A percentile compares a stretch with the other conserved stretches of the same genome.
phyloP scores from a whole-genome alignment of 371 early-diverging fungal species.

The Rhizopus arrhizus region DNA sequence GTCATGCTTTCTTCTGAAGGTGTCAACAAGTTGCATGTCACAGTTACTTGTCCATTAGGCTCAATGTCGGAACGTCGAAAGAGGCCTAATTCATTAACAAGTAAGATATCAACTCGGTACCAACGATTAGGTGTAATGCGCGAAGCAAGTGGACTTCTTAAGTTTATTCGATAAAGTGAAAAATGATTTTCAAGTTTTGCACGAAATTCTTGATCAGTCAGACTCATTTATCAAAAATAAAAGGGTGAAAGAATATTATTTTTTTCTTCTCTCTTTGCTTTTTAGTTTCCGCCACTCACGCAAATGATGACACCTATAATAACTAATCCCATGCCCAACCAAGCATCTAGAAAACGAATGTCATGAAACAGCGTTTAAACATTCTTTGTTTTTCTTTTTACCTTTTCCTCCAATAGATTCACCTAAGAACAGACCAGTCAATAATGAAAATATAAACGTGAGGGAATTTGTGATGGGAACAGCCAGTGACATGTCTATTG shows the following conservation, averaged over 20 bases:
- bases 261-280: conserved; percentile 1
- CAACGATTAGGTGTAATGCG: conserved; percentile 26
- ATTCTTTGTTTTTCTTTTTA: conserved; percentile 14
- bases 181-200: conserved; percentile 47
- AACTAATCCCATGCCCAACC: conserved; percentile 68
- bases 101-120: conserved; percentile 47
- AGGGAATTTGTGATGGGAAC: conserved; percentile 92
- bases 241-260: neutral
- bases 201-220: conserved; percentile 44
- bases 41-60: conserved; percentile 33
- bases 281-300: conserved; percentile 45
- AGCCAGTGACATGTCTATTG: conserved; percentile 82
- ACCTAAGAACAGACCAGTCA: conserved; percentile 81
- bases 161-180: conserved; percentile 48
- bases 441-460: conserved; percentile 81
- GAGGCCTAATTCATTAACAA: conserved; percentile 49
- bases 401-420: conserved; percentile 67
- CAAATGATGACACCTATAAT: conserved; percentile 70
- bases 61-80: conserved; percentile 46
- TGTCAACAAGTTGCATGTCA: conserved; percentile 29
- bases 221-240: conserved; percentile 12
- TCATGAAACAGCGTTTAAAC: neutral
- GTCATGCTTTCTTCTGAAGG: conserved; percentile 12
- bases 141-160: conserved; percentile 37
- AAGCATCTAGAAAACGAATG: conserved; percentile 43